These are phyloP conservation scores for Shiraia sp. DNA, from an alignment of 2,329 filamentous ascomycete species.

Conservation along the genomic window DNA sequence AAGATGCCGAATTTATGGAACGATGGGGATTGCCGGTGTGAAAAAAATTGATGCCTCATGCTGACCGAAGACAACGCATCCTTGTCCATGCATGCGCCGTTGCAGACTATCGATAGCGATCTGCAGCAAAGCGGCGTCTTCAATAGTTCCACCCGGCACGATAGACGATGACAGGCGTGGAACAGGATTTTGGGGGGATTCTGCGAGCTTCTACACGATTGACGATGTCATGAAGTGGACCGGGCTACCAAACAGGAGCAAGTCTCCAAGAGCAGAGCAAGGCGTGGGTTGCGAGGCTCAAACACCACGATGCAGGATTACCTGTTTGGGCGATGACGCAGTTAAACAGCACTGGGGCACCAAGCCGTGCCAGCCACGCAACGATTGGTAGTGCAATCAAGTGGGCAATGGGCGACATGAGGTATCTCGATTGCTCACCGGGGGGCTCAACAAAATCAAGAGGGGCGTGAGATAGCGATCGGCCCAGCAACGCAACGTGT, in stretches of 20 bases:
- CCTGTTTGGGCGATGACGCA: constrained; percentile 7
- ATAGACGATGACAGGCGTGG: constrained; percentile 8
- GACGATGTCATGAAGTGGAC: too few relatives aligned
- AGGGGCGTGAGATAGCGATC: not conserved
- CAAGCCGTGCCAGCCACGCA: not conserved
- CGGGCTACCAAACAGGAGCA: too few relatives aligned
- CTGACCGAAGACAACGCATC: constrained; percentile 9
- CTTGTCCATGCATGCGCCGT: constrained; percentile 15
- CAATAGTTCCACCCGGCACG: constrained; percentile 22
- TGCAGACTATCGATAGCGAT: constrained; percentile 24
- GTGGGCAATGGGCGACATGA: too few relatives aligned
- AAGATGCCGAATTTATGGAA: too few relatives aligned
- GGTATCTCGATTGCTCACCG: too few relatives aligned
- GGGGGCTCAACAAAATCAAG: constrained; percentile 4
- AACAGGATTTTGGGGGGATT: constrained; percentile 3
- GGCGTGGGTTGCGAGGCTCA: not conserved
- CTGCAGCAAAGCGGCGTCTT: constrained; percentile 14
- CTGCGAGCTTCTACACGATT: not conserved
- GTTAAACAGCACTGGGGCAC: not conserved
- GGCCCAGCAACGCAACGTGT: constrained; percentile 1
- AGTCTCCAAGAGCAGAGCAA: too few relatives aligned
- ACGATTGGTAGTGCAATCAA: not conserved
- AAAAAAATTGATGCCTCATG: constrained; percentile 3
- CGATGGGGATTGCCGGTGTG: not conserved
- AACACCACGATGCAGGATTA: not conserved